These are phyloP conservation scores for Ambrosia hybrid DNA, from an alignment of 140 eudicot species.

Conservation along the genomic window DNA sequence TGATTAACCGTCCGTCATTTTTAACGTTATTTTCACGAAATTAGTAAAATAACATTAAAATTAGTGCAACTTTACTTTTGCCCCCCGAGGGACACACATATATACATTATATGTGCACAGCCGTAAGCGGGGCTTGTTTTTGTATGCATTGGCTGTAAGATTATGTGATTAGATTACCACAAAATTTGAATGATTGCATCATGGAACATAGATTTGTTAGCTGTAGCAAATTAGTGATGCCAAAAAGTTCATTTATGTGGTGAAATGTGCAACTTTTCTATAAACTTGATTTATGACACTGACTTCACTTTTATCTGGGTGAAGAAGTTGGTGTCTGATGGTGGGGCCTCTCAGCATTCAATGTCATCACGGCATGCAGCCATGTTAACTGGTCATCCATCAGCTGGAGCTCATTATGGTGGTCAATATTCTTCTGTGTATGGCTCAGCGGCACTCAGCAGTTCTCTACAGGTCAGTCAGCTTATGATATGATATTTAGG, in stretches of 20 bases:
- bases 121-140: no score
- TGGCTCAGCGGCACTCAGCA: conserved; percentile 51
- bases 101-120: no score
- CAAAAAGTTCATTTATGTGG: conserved; percentile 1
- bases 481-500: neutral
- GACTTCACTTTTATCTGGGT: conserved; percentile 10
- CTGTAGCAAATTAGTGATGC: neutral
- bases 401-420: conserved; percentile 57
- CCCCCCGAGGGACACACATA: no score
- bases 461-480: conserved; percentile 62
- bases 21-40: no score
- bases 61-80: no score
- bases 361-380: conserved; percentile 60
- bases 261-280: conserved; percentile 10
- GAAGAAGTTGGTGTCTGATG: conserved; percentile 55
- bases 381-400: conserved; percentile 54
- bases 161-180: neutral
- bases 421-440: conserved; percentile 79
- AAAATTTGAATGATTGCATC: neutral
- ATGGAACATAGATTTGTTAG: neutral
- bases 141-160: no score
- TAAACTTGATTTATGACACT: conserved; percentile 12
- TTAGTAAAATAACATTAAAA: no score
- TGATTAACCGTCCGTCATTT: no score
- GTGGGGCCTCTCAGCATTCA: conserved; percentile 50